A percentile compares a stretch with the other conserved stretches of the same genome.
phyloP scores from a whole-genome alignment of 2,329 filamentous ascomycete genomes.

The Diaporthe australafricana region DNA sequence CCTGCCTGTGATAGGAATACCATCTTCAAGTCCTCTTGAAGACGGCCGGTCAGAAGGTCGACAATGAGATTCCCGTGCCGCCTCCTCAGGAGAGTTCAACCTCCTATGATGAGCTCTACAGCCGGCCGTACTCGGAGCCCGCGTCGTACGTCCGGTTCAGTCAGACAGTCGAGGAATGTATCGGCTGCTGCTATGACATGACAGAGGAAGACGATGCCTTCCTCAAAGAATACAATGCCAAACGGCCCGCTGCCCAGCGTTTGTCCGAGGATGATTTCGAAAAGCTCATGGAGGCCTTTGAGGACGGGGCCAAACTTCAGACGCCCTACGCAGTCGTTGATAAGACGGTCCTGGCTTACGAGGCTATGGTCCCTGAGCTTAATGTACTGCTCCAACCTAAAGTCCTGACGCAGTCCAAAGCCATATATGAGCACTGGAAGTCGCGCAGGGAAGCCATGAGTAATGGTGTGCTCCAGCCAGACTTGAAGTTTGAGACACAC shows the following conservation, averaged over 20 bases:
- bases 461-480: conserved; percentile 80
- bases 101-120: conserved; percentile 92
- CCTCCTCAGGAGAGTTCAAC: conserved; percentile 69
- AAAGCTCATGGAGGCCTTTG: conserved; percentile 93
- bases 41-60: conserved; percentile 65
- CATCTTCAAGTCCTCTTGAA: conserved; percentile 87
- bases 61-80: conserved; percentile 74
- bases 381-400: conserved; percentile 56
- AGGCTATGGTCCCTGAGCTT: conserved; percentile 79
- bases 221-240: conserved; percentile 85
- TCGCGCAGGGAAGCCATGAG: conserved; percentile 72
- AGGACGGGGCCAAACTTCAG: conserved; percentile 84
- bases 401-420: conserved; percentile 72
- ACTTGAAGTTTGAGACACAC: conserved; percentile 92
- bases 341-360: conserved; percentile 83
- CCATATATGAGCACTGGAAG: conserved; percentile 93
- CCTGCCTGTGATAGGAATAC: conserved; percentile 76
- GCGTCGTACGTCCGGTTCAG: conserved; percentile 97
- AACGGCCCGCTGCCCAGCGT: conserved; percentile 70
- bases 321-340: conserved; percentile 92
- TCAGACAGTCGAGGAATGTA: conserved; percentile 96
- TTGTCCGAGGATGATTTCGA: conserved; percentile 95
- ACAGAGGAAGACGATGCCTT: conserved; percentile 89
- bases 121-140: conserved; percentile 82
- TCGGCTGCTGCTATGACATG: conserved; percentile 90